Evolutionary conservation across 352 stramenopile species (phyloP).

Genomic region (Globisporangium irregulare): DNA sequence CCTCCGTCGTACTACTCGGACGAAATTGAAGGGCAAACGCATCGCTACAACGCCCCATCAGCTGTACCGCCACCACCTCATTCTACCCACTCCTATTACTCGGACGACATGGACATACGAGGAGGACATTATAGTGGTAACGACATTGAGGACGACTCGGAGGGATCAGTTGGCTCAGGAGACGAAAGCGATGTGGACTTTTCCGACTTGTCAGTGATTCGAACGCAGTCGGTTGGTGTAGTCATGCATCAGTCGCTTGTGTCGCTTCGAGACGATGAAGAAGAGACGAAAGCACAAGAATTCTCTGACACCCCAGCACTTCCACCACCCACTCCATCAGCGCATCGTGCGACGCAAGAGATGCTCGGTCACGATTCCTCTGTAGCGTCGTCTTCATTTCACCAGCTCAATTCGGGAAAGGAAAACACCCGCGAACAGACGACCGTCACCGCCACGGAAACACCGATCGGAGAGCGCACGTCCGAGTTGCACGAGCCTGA

Average conservation of each 20-base stretch:
- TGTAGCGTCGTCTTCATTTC: conserved; percentile 21
- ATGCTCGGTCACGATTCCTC: conserved; percentile 33
- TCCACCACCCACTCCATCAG: conserved; percentile 41
- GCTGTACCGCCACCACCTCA: background rate
- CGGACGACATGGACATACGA: conserved; percentile 1
- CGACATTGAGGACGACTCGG: conserved; percentile 28
- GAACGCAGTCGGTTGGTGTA: conserved; percentile 1
- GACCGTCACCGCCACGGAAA: background rate
- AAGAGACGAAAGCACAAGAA: conserved; percentile 58
- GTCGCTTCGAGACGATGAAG: conserved; percentile 22
- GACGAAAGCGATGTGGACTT: conserved; percentile 24
- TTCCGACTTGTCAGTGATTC: conserved; percentile 10
- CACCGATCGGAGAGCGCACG: conserved; percentile 5
- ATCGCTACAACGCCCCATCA: conserved; percentile 2
- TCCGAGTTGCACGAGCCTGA: background rate
- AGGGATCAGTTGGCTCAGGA: conserved; percentile 37
- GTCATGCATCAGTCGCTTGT: conserved; percentile 13
- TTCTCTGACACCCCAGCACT: conserved; percentile 42
- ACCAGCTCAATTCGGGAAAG: background rate
- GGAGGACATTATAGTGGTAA: background rate
- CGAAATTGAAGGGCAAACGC: background rate
- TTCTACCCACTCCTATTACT: background rate
- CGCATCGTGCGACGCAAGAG: conserved; percentile 30
- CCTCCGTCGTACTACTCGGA: conserved; percentile 2
- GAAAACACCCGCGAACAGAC: background rate